Base-by-base conservation (phyloP, 2,329 filamentous ascomycete species). In the Fusarium goolgardi region DNA sequence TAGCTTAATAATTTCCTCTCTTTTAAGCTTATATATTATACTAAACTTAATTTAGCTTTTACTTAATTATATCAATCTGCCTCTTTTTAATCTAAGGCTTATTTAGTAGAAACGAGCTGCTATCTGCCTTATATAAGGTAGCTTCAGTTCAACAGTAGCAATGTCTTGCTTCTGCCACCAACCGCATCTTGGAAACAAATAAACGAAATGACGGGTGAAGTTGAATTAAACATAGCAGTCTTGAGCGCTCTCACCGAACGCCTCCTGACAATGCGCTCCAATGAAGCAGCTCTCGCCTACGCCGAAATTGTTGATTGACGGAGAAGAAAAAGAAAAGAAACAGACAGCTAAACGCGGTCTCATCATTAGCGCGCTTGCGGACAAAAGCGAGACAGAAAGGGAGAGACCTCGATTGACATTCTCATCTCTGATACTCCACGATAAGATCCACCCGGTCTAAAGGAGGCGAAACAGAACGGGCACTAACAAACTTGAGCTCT, bases 381-480 rank as follows among this genome's bases (percentile, higher is more conserved):
- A 55, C 39, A 37, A 43, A 43, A 21, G 12, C 35, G 35, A 39
- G 29, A 49, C 29, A 27, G 45, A n/a, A 20, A 35, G 18, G 11
- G n/a, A 39, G 37, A 43, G 2, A 29, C 27, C 27, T 43, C 3
- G 40, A 49, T 23, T 35, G 31, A 20, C 23, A n/a, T 25, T 49
- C 23, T 49, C 21, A 23, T 45, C 44, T 41, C 35, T 63, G 51
- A 69, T 65, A 55, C 60, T 73, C 67, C 65, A 72, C 63, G 71
- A 63, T 31, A 43, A 55, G 60, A 71, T 74, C 71, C 71, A 73
- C 71, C 60, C 71, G 71, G 71, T 69, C 71, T 62, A 73, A 74
- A 31, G 71, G 70, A 71, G 67, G 53, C 46, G 25, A 39, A 55
- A 46, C 31, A 46, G 20, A 45, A 51, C 66, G 59, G 59, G 57